Conservation (phyloP, 2,329 filamentous ascomycete genomes). For the Monilinia polystroma region DNA sequence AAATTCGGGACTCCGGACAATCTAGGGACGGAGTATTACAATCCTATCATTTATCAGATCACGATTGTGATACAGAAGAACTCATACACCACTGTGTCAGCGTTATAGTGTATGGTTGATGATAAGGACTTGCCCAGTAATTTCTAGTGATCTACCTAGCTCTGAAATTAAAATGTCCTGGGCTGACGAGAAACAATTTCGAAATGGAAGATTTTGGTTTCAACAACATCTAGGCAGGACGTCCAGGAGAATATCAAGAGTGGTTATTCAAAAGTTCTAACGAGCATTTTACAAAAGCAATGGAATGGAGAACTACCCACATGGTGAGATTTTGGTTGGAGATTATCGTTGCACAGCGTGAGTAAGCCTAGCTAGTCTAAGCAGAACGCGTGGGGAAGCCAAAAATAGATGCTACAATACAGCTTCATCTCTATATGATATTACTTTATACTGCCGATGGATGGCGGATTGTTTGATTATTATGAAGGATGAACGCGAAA, state of each 20-base stretch:
- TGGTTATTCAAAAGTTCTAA: too few relatives aligned
- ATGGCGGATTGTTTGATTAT: background rate
- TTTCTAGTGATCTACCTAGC: background rate
- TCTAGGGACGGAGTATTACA: background rate
- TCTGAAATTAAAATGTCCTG: too few relatives aligned
- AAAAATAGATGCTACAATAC: background rate
- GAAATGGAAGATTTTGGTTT: too few relatives aligned
- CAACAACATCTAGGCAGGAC: too few relatives aligned
- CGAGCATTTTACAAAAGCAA: too few relatives aligned
- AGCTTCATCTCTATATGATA: background rate
- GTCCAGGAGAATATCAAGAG: too few relatives aligned
- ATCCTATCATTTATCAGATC: background rate
- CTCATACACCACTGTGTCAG: background rate
- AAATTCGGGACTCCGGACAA: background rate
- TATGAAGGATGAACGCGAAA: background rate
- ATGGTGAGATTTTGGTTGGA: background rate
- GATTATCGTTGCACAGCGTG: background rate
- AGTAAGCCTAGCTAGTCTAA: background rate
- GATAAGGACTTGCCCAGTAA: background rate
- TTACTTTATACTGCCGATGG: background rate
- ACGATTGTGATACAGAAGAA: background rate
- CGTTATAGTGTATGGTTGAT: background rate
- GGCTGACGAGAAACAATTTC: too few relatives aligned
- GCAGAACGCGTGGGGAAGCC: slow-evolving; percentile 1
- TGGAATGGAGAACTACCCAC: too few relatives aligned